Conservation (phyloP, 768 basidiomycete species). For the Grammothele lineata region DNA sequence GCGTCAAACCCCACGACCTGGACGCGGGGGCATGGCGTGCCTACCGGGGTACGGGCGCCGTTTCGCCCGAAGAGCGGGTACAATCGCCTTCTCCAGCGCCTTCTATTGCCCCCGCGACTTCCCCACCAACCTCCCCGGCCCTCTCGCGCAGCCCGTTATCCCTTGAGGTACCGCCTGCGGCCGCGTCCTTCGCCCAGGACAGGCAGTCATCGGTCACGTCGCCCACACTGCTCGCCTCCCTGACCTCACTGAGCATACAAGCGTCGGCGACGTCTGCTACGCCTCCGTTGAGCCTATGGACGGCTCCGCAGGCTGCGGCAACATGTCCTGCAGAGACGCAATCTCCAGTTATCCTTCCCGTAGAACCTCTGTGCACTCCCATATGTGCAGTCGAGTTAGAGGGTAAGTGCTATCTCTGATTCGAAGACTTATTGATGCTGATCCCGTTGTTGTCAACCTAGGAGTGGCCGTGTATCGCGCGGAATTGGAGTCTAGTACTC, state of each 20-base stretch:
- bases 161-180: slow-evolving; percentile 8
- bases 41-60: slow-evolving; percentile 8
- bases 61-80: slow-evolving; percentile 7
- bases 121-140: slow-evolving; percentile 7
- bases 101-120: slow-evolving; percentile 4
- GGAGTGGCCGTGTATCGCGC: slow-evolving; percentile 76
- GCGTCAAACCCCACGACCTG: slow-evolving; percentile 37
- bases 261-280: slow-evolving; percentile 2
- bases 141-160: slow-evolving; percentile 8
- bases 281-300: neutral
- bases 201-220: slow-evolving; percentile 13
- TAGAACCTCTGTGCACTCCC: slow-evolving; percentile 55
- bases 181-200: neutral
- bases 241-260: slow-evolving; percentile 12
- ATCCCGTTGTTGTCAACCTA: slow-evolving; percentile 25
- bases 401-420: slow-evolving; percentile 38
- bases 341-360: slow-evolving; percentile 57
- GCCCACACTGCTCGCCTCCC: slow-evolving; percentile 14
- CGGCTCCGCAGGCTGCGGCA: neutral
- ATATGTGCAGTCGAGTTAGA: slow-evolving; percentile 68
- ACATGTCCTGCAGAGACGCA: too few species aligned
- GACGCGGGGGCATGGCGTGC: slow-evolving; percentile 33
- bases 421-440: neutral
- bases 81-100: slow-evolving; percentile 9
- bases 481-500: slow-evolving; percentile 46